phyloP scores from a whole-genome alignment of 2,329 filamentous ascomycete genomes.

The Xylaria sp. region DNA sequence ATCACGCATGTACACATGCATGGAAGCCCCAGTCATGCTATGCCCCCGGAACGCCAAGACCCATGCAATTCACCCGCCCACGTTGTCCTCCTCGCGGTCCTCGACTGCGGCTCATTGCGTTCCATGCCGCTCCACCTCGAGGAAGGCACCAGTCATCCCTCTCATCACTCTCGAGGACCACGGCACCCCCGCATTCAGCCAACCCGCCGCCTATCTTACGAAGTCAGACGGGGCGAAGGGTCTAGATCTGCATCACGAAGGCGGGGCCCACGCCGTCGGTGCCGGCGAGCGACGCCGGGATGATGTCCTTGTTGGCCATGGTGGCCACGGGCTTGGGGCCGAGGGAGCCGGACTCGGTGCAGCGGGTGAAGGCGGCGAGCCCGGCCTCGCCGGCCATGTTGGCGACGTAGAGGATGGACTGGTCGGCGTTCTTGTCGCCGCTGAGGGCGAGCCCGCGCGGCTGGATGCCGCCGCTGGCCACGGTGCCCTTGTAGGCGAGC shows the following conservation, averaged over 20 bases:
- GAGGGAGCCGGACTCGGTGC: constrained; percentile 23
- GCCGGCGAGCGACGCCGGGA: constrained; percentile 16
- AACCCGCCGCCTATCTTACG: too few species aligned
- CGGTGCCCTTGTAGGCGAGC: constrained; percentile 9
- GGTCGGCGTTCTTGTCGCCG: constrained; percentile 32
- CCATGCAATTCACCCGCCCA: not conserved
- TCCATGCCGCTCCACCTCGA: too few species aligned
- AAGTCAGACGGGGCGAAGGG: too few species aligned
- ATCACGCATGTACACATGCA: too few species aligned
- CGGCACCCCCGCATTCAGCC: too few species aligned
- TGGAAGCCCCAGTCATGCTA: not conserved
- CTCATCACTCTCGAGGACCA: too few species aligned
- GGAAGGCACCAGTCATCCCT: too few species aligned
- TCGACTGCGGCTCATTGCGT: not conserved
- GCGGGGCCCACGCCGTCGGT: constrained; percentile 30
- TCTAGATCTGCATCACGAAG: constrained; percentile 25
- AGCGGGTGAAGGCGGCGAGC: constrained; percentile 44
- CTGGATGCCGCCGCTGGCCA: constrained; percentile 32
- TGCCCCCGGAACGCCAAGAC: not conserved
- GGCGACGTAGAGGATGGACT: constrained; percentile 46
- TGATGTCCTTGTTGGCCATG: constrained; percentile 17
- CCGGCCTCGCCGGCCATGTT: constrained; percentile 48
- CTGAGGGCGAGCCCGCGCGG: constrained; percentile 53
- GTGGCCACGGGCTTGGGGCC: constrained; percentile 25
- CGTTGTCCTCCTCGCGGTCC: not conserved